phyloP scores from a whole-genome alignment of 1,139 yeast species.

The Scheffersomyces stambukii region DNA sequence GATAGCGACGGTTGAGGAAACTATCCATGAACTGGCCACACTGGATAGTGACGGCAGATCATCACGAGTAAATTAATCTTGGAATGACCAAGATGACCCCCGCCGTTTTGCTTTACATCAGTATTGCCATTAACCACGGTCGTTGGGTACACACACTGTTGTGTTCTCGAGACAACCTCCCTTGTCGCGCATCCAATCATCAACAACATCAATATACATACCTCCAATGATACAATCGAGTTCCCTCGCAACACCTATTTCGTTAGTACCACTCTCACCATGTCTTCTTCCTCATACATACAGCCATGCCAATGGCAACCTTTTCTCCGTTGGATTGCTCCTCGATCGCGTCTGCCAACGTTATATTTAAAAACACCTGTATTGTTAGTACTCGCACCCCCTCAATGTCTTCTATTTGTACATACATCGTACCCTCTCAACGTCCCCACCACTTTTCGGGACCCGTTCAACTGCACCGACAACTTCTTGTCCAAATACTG shows the following conservation, averaged over 20 bases:
- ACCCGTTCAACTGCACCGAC: slow-evolving; percentile 67
- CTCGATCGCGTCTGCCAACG: slow-evolving; percentile 71
- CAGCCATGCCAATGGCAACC: slow-evolving; percentile 53
- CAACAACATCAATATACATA: too few species aligned
- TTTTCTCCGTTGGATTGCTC: slow-evolving; percentile 48
- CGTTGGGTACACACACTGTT: too few species aligned
- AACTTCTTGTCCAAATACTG: slow-evolving; percentile 77
- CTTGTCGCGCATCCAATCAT: not conserved
- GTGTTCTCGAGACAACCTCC: too few species aligned
- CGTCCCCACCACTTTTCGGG: slow-evolving; percentile 67
- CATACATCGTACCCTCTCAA: slow-evolving; percentile 74
- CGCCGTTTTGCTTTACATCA: too few species aligned
- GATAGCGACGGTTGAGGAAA: too few species aligned
- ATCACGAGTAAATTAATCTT: too few species aligned
- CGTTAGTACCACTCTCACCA: slow-evolving; percentile 19
- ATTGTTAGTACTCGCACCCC: slow-evolving; percentile 15
- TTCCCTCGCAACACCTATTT: slow-evolving; percentile 54
- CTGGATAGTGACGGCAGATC: too few species aligned
- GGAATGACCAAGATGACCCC: too few species aligned
- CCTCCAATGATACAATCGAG: slow-evolving; percentile 56
- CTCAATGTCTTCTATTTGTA: slow-evolving; percentile 8
- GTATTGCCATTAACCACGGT: too few species aligned
- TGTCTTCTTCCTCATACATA: slow-evolving; percentile 17
- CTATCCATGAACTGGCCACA: too few species aligned
- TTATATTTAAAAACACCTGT: slow-evolving; percentile 63